Conservation (phyloP, 2,329 filamentous ascomycete genomes). For the Ophiostoma ulmi region DNA sequence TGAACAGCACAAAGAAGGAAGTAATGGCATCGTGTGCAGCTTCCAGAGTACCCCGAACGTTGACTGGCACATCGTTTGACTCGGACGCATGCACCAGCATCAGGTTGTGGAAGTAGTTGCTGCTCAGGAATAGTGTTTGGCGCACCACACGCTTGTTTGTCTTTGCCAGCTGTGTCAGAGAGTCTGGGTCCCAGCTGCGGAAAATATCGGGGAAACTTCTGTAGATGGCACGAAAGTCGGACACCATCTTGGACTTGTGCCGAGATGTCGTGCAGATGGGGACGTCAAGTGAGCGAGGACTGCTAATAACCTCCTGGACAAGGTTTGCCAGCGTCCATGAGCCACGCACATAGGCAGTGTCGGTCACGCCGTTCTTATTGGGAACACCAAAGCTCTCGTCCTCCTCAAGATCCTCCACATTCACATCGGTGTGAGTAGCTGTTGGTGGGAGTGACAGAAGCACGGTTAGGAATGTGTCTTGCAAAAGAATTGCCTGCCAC, state of each 20-base stretch:
- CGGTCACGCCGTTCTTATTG: constrained; percentile 57
- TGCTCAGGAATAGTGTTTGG: constrained; percentile 73
- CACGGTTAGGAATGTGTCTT: constrained; percentile 77
- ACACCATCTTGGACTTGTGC: constrained; percentile 64
- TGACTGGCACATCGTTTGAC: constrained; percentile 57
- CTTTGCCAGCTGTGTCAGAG: constrained; percentile 52
- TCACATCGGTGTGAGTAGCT: constrained; percentile 73
- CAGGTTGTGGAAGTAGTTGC: constrained; percentile 76
- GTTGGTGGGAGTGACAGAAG: constrained; percentile 71
- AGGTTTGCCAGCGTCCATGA: constrained; percentile 76
- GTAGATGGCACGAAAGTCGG: constrained; percentile 65
- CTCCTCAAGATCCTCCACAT: constrained; percentile 65
- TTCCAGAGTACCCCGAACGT: constrained; percentile 65
- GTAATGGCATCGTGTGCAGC: constrained; percentile 70
- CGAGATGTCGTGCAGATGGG: constrained; percentile 64
- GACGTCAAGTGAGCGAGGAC: constrained; percentile 65
- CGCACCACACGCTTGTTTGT: constrained; percentile 62
- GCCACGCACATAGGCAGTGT: constrained; percentile 66
- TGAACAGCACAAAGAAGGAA: constrained; percentile 69
- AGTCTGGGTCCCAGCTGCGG: constrained; percentile 60
- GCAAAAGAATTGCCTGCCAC: constrained; percentile 75
- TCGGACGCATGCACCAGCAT: constrained; percentile 73
- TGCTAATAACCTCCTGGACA: constrained; percentile 71
- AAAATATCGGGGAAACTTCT: constrained; percentile 67
- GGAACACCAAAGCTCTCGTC: constrained; percentile 32